Conservation (phyloP, 129 eudicot species). For the Centella asiatica region DNA sequence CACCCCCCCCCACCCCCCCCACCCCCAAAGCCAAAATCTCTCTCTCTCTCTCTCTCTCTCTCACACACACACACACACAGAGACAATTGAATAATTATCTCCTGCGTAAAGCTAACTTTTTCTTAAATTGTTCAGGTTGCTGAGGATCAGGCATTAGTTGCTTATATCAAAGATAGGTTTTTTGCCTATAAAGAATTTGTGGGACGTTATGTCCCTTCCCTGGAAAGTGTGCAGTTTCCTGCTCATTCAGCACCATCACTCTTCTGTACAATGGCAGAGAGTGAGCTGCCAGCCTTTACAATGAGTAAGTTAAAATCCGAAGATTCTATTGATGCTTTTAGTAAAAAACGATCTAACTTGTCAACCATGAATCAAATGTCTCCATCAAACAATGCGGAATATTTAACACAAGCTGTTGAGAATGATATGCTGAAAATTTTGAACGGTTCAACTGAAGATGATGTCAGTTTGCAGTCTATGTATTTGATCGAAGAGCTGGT, state of each 20-base stretch:
- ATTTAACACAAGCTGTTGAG: conserved; percentile 18
- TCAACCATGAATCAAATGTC: conserved; percentile 14
- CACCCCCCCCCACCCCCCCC: no score
- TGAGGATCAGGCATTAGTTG: conserved; percentile 49
- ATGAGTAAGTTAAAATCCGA: conserved; percentile 14
- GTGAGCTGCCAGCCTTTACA: conserved; percentile 19
- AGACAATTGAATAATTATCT: not conserved
- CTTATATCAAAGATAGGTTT: conserved; percentile 37
- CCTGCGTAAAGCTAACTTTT: conserved; percentile 3
- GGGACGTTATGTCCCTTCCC: conserved; percentile 14
- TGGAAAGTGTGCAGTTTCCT: conserved; percentile 15
- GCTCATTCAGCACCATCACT: conserved; percentile 20
- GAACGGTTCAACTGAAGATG: conserved; percentile 4
- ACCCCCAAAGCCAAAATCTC: no score
- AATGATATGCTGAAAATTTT: not conserved
- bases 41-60: not conserved
- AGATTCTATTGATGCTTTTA: conserved; percentile 22
- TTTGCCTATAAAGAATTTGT: conserved; percentile 23
- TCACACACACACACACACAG: not conserved
- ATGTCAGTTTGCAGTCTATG: conserved; percentile 12
- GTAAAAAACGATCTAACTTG: conserved; percentile 12
- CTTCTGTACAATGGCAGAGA: conserved; percentile 23
- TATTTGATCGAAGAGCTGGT: conserved; percentile 17
- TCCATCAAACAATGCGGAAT: conserved; percentile 16
- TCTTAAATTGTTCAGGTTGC: conserved; percentile 41